These are phyloP conservation scores for Talaromyces amestolkiae DNA, from an alignment of 2,329 filamentous ascomycete genomes.

Conservation along the genomic window DNA sequence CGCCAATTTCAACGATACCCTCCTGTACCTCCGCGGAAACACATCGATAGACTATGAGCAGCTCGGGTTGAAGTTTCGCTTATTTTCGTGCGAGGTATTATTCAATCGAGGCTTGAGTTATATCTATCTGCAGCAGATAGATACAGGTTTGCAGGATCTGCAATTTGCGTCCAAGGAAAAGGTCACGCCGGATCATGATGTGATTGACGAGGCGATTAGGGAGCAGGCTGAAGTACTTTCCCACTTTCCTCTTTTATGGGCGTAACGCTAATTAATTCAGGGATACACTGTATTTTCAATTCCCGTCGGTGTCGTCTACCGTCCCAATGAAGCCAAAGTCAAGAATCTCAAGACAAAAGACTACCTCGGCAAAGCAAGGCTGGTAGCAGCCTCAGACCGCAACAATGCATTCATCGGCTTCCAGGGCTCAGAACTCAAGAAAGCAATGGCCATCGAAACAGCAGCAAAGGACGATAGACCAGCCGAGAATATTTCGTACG, in stretches of 20 bases:
- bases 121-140: constrained; percentile 90
- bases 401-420: constrained; percentile 80
- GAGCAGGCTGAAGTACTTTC: constrained; percentile 79
- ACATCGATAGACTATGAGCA: constrained; percentile 98
- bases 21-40: constrained; percentile 91
- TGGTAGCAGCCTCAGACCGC: constrained; percentile 83
- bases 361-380: constrained; percentile 90
- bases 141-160: constrained; percentile 86
- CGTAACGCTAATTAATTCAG: constrained; percentile 43
- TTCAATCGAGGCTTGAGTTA: constrained; percentile 98
- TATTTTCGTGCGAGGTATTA: constrained; percentile 95
- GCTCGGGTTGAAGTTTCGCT: constrained; percentile 87
- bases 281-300: constrained; percentile 99
- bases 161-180: constrained; percentile 91
- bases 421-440: constrained; percentile 72
- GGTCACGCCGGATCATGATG: constrained; percentile 91
- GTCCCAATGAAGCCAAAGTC: constrained; percentile 95
- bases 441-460: constrained; percentile 29
- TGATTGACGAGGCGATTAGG: constrained; percentile 93
- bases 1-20: constrained; percentile 97
- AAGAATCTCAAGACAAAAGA: constrained; percentile 98
- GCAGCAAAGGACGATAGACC: constrained; percentile 69
- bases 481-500: constrained; percentile 81
- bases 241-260: not conserved
- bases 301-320: constrained; percentile 89